Conservation (phyloP, 2,329 filamentous ascomycete species). For the Claviceps pusilla region DNA sequence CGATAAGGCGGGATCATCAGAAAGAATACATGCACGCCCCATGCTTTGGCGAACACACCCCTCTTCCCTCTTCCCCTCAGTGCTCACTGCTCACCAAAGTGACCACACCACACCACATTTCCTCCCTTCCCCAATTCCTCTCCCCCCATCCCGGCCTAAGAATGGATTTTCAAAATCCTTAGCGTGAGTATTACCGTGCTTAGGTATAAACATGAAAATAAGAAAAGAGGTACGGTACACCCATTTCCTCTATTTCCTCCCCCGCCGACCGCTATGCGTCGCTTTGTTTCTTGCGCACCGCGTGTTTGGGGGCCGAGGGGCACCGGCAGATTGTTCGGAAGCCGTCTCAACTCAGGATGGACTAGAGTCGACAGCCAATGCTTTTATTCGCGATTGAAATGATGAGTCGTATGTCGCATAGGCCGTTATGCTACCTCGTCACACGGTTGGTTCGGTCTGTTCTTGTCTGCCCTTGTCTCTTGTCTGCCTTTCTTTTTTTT, state of each 20-base stretch:
- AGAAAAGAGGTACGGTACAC: background rate
- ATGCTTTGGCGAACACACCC: background rate
- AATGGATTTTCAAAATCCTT: background rate
- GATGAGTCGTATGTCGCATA: background rate
- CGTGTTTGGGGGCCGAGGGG: background rate
- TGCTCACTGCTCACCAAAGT: background rate
- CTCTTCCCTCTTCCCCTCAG: background rate
- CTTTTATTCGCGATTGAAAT: background rate
- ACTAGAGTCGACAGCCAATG: background rate
- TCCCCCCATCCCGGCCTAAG: background rate
- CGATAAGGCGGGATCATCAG: background rate
- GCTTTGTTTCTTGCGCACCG: too few species aligned
- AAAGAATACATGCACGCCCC: background rate
- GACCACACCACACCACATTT: background rate
- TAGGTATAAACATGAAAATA: background rate
- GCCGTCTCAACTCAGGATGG: background rate
- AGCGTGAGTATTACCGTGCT: too few species aligned
- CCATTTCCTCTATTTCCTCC: background rate
- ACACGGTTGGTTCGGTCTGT: background rate
- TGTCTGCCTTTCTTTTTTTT: background rate
- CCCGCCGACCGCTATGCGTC: too few species aligned
- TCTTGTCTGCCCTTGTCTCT: background rate
- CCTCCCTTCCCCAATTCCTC: background rate
- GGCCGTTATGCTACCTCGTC: background rate
- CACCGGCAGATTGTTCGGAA: background rate